Evolutionary conservation across 2,329 filamentous ascomycete species (phyloP).

Genomic region (Neopestalotiopsis sp.): DNA sequence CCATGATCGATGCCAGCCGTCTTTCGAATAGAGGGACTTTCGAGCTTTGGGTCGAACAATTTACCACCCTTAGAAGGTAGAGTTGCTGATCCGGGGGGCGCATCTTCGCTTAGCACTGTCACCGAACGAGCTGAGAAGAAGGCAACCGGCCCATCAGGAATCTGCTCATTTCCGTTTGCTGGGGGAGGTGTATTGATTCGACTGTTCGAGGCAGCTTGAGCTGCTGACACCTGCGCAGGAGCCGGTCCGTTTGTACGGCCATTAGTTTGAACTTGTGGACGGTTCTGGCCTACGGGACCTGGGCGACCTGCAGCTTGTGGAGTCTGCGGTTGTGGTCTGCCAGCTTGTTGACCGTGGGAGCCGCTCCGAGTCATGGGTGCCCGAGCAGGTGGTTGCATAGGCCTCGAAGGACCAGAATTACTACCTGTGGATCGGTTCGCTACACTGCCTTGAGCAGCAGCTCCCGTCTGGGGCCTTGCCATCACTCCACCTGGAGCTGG

Average conservation of each 20-base stretch:
- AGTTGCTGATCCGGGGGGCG: slow-evolving; percentile 47
- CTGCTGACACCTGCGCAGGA: slow-evolving; percentile 16
- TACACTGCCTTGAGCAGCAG: slow-evolving; percentile 29
- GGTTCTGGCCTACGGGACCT: slow-evolving; percentile 30
- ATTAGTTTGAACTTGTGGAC: slow-evolving; percentile 23
- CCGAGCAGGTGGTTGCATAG: slow-evolving; percentile 46
- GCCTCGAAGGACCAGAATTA: slow-evolving; percentile 23
- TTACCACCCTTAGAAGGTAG: slow-evolving; percentile 52
- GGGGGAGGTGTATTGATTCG: slow-evolving; percentile 38
- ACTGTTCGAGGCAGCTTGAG: slow-evolving; percentile 31
- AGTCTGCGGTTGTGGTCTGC: slow-evolving; percentile 27
- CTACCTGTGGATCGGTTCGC: slow-evolving; percentile 34
- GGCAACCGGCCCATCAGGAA: slow-evolving; percentile 51
- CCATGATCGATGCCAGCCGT: slow-evolving; percentile 87
- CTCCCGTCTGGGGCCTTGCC: slow-evolving; percentile 28
- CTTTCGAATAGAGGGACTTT: slow-evolving; percentile 86
- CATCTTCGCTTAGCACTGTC: slow-evolving; percentile 57
- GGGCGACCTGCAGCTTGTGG: slow-evolving; percentile 44
- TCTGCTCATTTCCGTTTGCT: slow-evolving; percentile 25
- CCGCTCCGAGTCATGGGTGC: slow-evolving; percentile 34
- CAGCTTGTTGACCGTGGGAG: slow-evolving; percentile 36
- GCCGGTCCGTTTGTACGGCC: slow-evolving; percentile 26
- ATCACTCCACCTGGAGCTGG: slow-evolving; percentile 38
- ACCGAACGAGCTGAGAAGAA: slow-evolving; percentile 77
- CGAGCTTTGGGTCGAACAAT: slow-evolving; percentile 74